phyloP scores from a whole-genome alignment of 495 filamentous ascomycete species.

The Penicillium daleae region DNA sequence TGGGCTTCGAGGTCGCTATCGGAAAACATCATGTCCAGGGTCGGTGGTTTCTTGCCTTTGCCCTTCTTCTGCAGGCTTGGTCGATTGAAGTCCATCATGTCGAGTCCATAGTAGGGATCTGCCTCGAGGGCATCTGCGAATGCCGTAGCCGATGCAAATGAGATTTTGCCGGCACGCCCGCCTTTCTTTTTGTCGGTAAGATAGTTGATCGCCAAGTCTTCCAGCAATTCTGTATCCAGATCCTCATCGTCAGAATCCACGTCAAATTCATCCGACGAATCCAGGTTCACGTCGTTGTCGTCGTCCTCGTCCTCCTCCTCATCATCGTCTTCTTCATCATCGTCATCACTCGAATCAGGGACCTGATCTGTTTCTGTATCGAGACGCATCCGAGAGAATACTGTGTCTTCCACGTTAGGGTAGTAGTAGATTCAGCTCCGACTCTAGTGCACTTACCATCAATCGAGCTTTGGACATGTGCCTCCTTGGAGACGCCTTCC shows the following conservation, averaged over 20 bases:
- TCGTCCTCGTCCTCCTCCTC: slow-evolving; percentile 23
- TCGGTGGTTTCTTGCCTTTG: slow-evolving; percentile 55
- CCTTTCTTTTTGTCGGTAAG: slow-evolving; percentile 16
- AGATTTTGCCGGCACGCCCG: slow-evolving; percentile 18
- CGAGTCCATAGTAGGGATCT: slow-evolving; percentile 72
- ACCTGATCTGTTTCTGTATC: slow-evolving; percentile 16
- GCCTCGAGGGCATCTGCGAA: slow-evolving; percentile 67
- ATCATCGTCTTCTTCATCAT: not conserved
- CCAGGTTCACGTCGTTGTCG: slow-evolving; percentile 19
- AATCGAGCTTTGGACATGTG: slow-evolving; percentile 14
- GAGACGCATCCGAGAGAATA: slow-evolving; percentile 22
- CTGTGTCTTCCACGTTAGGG: slow-evolving; percentile 16
- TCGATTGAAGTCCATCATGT: slow-evolving; percentile 82
- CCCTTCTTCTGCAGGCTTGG: slow-evolving; percentile 58
- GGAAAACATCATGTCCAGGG: slow-evolving; percentile 57
- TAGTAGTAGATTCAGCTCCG: not conserved
- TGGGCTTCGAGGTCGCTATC: slow-evolving; percentile 75
- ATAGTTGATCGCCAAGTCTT: slow-evolving; percentile 25
- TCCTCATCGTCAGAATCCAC: slow-evolving; percentile 17
- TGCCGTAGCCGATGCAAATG: slow-evolving; percentile 60
- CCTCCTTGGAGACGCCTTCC: not conserved
- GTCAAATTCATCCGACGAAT: slow-evolving; percentile 8
- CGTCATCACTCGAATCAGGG: slow-evolving; percentile 10
- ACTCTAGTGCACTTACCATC: slow-evolving; percentile 8
- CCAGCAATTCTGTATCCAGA: slow-evolving; percentile 22